A percentile compares a stretch with the other conserved stretches of the same genome.
Conservation (phyloP, 805 yeast species). For the Suhomyces kilbournensis region DNA sequence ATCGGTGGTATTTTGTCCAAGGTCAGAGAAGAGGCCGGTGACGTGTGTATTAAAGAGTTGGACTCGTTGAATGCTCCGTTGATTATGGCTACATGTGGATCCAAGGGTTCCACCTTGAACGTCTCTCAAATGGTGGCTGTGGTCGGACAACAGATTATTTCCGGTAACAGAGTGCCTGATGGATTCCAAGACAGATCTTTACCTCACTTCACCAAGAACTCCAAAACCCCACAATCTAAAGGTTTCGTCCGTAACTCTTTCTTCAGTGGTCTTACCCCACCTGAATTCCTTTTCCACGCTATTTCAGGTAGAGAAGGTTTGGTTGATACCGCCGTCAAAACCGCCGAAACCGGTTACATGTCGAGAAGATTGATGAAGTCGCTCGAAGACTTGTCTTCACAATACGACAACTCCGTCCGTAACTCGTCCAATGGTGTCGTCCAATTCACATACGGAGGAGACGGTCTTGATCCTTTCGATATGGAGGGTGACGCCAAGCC, state of each 20-base stretch:
- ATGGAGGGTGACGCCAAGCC: slow-evolving; percentile 99
- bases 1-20: slow-evolving; percentile 94
- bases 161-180: slow-evolving; percentile 98
- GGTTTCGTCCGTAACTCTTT: slow-evolving; percentile 97
- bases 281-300: slow-evolving; percentile 96
- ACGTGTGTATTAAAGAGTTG: slow-evolving; percentile 89
- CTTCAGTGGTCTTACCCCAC: slow-evolving; percentile 90
- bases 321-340: slow-evolving; percentile 98
- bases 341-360: slow-evolving; percentile 99
- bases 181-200: slow-evolving; percentile 99
- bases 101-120: slow-evolving; percentile 95
- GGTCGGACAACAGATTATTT: slow-evolving; percentile 97
- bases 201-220: slow-evolving; percentile 94
- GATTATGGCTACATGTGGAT: slow-evolving; percentile 99
- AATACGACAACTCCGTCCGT: slow-evolving; percentile 91
- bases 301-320: slow-evolving; percentile 99
- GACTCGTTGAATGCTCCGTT: slow-evolving; percentile 91
- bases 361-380: slow-evolving; percentile 98
- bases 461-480: slow-evolving; percentile 95
- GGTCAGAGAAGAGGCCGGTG: slow-evolving; percentile 99
- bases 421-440: slow-evolving; percentile 95
- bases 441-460: slow-evolving; percentile 98
- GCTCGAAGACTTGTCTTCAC: slow-evolving; percentile 89
- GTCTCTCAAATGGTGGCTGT: slow-evolving; percentile 99
- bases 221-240: slow-evolving; percentile 95